phyloP scores from a whole-genome alignment of 176 grass and related monocot species.

The Triticum urartu region DNA sequence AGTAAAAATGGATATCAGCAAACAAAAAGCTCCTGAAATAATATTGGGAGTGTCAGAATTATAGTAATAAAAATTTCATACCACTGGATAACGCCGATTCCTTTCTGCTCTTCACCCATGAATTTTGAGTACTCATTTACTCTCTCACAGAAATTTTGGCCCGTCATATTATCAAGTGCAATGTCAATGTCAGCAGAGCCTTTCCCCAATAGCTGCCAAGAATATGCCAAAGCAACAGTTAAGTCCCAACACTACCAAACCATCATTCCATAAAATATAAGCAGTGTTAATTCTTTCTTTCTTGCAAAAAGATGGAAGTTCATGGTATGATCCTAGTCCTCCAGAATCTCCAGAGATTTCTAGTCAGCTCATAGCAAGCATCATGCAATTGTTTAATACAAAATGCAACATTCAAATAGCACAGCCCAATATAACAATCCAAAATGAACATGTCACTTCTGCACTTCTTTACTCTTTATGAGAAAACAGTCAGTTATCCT shows the following conservation, averaged over 20 bases:
- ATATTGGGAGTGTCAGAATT: neutral
- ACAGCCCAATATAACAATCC: neutral
- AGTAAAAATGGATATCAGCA: neutral
- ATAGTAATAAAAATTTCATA: conserved; percentile 36
- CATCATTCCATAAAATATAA: conserved; percentile 10
- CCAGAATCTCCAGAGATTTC: neutral
- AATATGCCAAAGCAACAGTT: conserved; percentile 3
- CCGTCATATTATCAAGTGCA: conserved; percentile 88
- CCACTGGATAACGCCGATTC: conserved; percentile 96
- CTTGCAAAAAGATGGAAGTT: neutral
- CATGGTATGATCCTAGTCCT: neutral
- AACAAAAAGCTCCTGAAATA: conserved; percentile 9
- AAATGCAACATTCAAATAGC: neutral
- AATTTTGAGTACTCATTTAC: conserved; percentile 70
- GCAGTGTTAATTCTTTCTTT: neutral
- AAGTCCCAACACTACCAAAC: neutral
- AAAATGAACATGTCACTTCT: neutral
- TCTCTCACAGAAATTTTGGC: conserved; percentile 88
- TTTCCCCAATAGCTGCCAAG: conserved; percentile 78
- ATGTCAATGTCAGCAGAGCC: conserved; percentile 96
- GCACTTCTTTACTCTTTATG: neutral
- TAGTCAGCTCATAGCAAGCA: neutral
- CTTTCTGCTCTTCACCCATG: conserved; percentile 71
- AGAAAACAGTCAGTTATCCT: neutral
- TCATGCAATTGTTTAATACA: neutral